A percentile compares a stretch with the other conserved stretches of the same genome.
These are phyloP conservation scores for Aspergillus olivimuriae DNA, from an alignment of 495 filamentous ascomycete species.

Conservation along the genomic window DNA sequence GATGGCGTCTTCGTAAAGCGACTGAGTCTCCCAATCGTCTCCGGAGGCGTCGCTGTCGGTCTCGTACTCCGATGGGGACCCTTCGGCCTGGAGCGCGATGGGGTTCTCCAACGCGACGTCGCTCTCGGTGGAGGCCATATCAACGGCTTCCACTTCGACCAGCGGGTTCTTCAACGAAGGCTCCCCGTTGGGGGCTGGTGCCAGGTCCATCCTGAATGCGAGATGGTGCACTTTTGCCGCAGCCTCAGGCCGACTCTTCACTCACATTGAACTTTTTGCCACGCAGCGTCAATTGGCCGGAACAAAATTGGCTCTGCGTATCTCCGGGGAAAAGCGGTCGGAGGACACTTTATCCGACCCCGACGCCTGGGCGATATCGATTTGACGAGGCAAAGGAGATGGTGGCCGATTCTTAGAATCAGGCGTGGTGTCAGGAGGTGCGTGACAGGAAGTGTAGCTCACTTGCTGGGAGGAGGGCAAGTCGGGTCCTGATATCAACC, in stretches of 20 bases:
- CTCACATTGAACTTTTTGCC: conserved; percentile 29
- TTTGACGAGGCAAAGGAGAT: conserved; percentile 2
- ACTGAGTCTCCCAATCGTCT: conserved; percentile 62
- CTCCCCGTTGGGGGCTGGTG: conserved; percentile 35
- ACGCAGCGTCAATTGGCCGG: conserved; percentile 14
- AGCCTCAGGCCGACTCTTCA: conserved; percentile 26
- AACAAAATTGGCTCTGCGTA: conserved; percentile 25
- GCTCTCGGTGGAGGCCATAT: conserved; percentile 26
- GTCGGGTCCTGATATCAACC: no score
- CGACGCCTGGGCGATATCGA: conserved; percentile 11
- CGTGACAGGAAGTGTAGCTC: no score
- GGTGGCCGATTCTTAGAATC: background rate
- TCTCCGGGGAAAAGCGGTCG: conserved; percentile 22
- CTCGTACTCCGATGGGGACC: conserved; percentile 39
- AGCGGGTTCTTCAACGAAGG: conserved; percentile 37
- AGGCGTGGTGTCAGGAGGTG: no score
- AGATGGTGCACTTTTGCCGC: conserved; percentile 25
- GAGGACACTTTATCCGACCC: conserved; percentile 32
- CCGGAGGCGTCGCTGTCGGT: conserved; percentile 55
- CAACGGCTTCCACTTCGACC: conserved; percentile 40
- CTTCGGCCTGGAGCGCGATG: conserved; percentile 20
- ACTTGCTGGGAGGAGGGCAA: no score
- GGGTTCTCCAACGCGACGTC: conserved; percentile 18
- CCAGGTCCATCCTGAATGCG: conserved; percentile 37
- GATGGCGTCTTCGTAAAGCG: conserved; percentile 61